Evolutionary conservation across 2,329 filamentous ascomycete species (phyloP).

Genomic region (Colletotrichum lentis): DNA sequence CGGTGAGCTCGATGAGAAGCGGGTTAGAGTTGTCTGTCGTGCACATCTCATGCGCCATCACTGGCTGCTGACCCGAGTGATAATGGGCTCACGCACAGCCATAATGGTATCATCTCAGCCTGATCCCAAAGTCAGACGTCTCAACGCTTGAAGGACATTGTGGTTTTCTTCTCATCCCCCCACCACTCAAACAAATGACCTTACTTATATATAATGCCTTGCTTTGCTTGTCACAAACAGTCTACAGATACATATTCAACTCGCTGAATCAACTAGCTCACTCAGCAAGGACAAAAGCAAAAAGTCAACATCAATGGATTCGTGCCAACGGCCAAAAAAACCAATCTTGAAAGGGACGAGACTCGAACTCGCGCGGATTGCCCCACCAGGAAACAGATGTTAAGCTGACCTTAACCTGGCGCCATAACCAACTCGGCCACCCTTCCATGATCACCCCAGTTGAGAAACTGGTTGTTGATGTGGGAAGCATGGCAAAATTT

Average conservation of each 20-base stretch:
- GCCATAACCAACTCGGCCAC: conserved; percentile 24
- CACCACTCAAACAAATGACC: background rate
- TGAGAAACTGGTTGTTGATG: background rate
- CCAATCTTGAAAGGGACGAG: conserved; percentile 2
- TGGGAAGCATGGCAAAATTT: no score
- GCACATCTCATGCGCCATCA: no score
- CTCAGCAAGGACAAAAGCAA: background rate
- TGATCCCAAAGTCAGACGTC: no score
- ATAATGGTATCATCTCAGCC: no score
- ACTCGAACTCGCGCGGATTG: conserved; percentile 21
- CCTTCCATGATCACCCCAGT: background rate
- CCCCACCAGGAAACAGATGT: conserved; percentile 24
- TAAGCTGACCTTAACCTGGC: conserved; percentile 22
- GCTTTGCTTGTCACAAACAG: background rate
- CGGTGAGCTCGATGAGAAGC: no score
- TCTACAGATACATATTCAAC: no score
- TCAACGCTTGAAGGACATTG: no score
- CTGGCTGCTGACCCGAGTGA: no score
- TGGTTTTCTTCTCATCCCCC: background rate
- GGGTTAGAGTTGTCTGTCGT: no score
- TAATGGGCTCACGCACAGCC: no score
- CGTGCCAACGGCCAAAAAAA: background rate
- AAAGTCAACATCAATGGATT: no score
- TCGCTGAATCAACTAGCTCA: no score
- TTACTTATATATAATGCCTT: background rate